Conservation (phyloP, 2,329 filamentous ascomycete genomes). For the Beauveria sp. region DNA sequence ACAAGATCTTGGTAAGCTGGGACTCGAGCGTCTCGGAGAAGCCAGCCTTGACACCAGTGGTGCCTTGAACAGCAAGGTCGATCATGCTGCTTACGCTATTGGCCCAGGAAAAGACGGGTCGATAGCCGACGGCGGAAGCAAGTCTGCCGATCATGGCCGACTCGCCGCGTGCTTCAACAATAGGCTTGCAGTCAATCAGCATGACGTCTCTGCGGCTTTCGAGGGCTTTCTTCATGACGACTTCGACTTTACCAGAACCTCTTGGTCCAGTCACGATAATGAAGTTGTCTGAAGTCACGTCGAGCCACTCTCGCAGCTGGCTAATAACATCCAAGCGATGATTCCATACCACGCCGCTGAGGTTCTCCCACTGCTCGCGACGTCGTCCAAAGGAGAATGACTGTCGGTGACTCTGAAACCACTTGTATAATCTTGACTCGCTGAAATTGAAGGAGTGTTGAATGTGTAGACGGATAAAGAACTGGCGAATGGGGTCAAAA, state of each 20-base stretch:
- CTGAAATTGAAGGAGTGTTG: constrained; percentile 67
- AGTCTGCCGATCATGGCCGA: constrained; percentile 75
- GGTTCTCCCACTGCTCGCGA: constrained; percentile 56
- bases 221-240: constrained; percentile 78
- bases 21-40: constrained; percentile 90
- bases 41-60: constrained; percentile 87
- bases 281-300: constrained; percentile 85
- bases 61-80: constrained; percentile 87
- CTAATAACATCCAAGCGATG: constrained; percentile 77
- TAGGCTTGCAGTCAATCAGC: constrained; percentile 85
- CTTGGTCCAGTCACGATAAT: constrained; percentile 89
- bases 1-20: constrained; percentile 82
- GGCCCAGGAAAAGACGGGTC: constrained; percentile 92
- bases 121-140: constrained; percentile 78
- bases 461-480: constrained; percentile 85
- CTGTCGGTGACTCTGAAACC: constrained; percentile 61
- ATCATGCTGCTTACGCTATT: constrained; percentile 90
- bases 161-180: constrained; percentile 86
- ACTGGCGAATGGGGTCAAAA: constrained; percentile 90
- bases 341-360: constrained; percentile 72
- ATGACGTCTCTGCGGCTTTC: constrained; percentile 70
- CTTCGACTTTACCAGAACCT: constrained; percentile 82
- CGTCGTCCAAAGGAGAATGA: constrained; percentile 55
- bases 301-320: constrained; percentile 75
- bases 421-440: constrained; percentile 67